Evolutionary conservation across 345 rosid species (phyloP).

Genomic region (Ceriops zippeliana): DNA sequence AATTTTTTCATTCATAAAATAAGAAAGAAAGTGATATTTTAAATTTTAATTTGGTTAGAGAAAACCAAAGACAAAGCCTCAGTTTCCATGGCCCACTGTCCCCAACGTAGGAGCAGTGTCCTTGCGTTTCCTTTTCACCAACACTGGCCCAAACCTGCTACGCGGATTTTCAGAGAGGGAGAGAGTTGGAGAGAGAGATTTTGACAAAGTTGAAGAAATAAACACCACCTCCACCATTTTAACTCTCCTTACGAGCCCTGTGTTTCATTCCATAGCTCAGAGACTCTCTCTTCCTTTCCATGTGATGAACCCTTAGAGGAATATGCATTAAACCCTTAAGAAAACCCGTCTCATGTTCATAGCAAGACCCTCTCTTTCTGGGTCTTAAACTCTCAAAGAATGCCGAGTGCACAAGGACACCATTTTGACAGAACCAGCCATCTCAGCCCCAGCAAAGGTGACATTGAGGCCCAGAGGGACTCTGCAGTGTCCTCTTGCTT

Average conservation of each 20-base stretch:
- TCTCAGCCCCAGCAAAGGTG: slow-evolving; percentile 23
- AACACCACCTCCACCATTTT: neutral
- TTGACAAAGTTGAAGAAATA: slow-evolving; percentile 4
- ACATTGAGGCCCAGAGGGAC: slow-evolving; percentile 34
- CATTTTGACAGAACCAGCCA: slow-evolving; percentile 13
- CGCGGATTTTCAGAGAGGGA: slow-evolving; percentile 21
- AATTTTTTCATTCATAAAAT: too few relatives aligned
- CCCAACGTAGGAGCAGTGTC: too few relatives aligned
- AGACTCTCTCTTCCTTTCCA: neutral
- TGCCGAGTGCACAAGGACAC: slow-evolving; percentile 31
- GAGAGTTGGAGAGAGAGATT: slow-evolving; percentile 6
- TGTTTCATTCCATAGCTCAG: neutral
- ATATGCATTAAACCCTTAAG: slow-evolving; percentile 5
- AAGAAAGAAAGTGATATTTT: too few relatives aligned
- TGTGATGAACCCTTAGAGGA: neutral
- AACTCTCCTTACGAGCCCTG: neutral
- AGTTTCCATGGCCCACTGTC: too few relatives aligned
- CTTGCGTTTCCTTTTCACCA: slow-evolving; percentile 20
- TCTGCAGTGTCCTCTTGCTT: slow-evolving; percentile 36
- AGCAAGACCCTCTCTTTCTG: neutral
- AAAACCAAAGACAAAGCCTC: too few relatives aligned
- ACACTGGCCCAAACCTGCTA: slow-evolving; percentile 21
- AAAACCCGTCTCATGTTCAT: neutral
- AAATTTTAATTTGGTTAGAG: too few relatives aligned
- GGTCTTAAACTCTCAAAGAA: slow-evolving; percentile 17